Percentiles rank a stretch among this genome's conserved stretches.
These are phyloP conservation scores for Ailanthus altissimus DNA, from an alignment of 345 rosid species.

Conservation along the genomic window DNA sequence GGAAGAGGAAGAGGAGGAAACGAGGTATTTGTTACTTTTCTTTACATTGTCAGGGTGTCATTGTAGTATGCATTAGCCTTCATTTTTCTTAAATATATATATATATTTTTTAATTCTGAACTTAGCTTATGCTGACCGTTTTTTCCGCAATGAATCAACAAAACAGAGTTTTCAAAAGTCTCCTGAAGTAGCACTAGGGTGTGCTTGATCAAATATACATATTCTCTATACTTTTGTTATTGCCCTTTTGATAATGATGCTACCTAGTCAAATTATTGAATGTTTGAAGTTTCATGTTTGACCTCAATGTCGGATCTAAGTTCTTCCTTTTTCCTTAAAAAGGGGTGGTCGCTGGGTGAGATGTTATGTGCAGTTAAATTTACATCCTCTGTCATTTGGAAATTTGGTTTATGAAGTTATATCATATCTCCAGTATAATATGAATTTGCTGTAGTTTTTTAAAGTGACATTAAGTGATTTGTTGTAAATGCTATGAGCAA, in stretches of 20 bases:
- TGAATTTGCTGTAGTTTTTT: background rate
- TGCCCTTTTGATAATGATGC: background rate
- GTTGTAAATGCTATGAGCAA: no score
- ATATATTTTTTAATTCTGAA: background rate
- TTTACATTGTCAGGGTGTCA: constrained; percentile 1
- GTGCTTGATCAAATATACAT: background rate
- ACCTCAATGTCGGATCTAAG: background rate
- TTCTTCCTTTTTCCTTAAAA: background rate
- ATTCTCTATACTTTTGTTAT: background rate
- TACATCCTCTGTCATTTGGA: background rate
- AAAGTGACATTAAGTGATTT: no score
- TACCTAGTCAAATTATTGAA: background rate
- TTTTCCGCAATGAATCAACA: background rate
- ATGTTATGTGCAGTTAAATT: background rate
- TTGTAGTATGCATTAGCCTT: background rate
- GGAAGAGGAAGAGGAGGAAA: constrained; percentile 37
- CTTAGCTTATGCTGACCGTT: background rate
- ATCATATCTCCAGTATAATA: background rate
- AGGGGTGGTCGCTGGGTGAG: background rate
- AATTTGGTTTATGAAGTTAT: background rate
- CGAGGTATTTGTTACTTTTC: constrained; percentile 19
- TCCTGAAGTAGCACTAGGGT: background rate
- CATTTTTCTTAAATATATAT: no score
- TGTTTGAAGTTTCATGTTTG: background rate
- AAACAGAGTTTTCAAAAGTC: background rate